phyloP scores from a whole-genome alignment of 148 eudicot genomes.

The Diospyros lotus region DNA sequence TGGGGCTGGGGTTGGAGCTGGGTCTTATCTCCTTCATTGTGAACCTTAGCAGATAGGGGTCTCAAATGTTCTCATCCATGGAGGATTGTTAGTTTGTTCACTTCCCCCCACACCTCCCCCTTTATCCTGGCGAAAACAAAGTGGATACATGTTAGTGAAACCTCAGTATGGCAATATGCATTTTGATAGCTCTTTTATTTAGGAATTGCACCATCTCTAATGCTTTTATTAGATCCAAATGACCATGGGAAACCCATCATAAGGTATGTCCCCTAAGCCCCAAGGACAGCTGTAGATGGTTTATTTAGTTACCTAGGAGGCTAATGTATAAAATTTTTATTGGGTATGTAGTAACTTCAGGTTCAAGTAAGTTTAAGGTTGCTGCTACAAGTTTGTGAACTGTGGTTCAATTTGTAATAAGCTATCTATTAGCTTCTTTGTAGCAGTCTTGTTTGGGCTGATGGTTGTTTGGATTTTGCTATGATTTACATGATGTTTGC shows the following conservation, averaged over 20 bases:
- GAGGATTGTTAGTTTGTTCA: no score
- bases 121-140: no score
- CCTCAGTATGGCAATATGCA: not conserved
- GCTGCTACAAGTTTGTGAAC: slow-evolving; percentile 1
- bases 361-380: not conserved
- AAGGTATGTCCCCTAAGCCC: not conserved
- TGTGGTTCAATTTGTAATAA: not conserved
- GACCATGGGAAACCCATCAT: not conserved
- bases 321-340: no score
- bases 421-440: not conserved
- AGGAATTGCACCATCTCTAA: not conserved
- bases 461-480: not conserved
- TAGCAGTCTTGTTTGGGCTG: not conserved
- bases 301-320: not conserved
- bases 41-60: no score
- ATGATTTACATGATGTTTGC: not conserved
- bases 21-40: no score
- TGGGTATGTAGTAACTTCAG: not conserved
- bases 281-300: not conserved
- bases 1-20: no score
- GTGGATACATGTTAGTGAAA: no score
- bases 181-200: not conserved
- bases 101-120: no score
- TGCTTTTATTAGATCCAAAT: not conserved
- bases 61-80: no score